phyloP scores from a whole-genome alignment of 768 basidiomycete species.

The Mycena olivaceomarginata region DNA sequence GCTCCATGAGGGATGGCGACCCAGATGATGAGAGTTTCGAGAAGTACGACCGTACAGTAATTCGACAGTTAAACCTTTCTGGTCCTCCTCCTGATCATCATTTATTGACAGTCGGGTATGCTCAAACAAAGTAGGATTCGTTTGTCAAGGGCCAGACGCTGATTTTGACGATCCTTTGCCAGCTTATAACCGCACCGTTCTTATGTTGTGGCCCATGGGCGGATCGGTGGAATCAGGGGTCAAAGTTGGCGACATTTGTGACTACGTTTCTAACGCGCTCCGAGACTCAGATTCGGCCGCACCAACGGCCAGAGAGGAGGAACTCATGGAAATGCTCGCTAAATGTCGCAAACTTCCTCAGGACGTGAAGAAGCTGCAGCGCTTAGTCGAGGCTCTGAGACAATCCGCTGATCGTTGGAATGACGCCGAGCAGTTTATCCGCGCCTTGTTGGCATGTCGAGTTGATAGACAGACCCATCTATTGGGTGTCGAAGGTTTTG shows the following conservation, averaged over 20 bases:
- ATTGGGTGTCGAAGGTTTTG: conserved; percentile 35
- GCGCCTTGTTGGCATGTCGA: conserved; percentile 22
- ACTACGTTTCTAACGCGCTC: conserved; percentile 17
- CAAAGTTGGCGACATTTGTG: conserved; percentile 30
- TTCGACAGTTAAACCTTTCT: background rate
- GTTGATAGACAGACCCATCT: conserved; percentile 24
- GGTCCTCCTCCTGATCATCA: background rate
- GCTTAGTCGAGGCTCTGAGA: conserved; percentile 13
- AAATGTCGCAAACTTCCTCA: background rate
- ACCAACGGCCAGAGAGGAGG: conserved; percentile 29
- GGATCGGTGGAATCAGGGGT: background rate
- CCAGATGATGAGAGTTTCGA: conserved; percentile 3
- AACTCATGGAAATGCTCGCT: background rate
- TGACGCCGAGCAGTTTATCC: conserved; percentile 23
- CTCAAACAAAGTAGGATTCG: background rate
- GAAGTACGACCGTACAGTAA: conserved; percentile 14
- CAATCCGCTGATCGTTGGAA: conserved; percentile 39
- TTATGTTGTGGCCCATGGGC: conserved; percentile 33
- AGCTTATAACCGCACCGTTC: conserved; percentile 32
- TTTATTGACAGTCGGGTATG: background rate
- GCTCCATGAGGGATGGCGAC: background rate
- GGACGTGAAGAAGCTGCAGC: background rate
- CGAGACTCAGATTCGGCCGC: conserved; percentile 2
- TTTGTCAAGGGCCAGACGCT: background rate
- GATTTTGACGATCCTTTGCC: background rate